Evolutionary conservation across 179 eudicot species (phyloP).

Genomic region (Carnegiea gigantea): DNA sequence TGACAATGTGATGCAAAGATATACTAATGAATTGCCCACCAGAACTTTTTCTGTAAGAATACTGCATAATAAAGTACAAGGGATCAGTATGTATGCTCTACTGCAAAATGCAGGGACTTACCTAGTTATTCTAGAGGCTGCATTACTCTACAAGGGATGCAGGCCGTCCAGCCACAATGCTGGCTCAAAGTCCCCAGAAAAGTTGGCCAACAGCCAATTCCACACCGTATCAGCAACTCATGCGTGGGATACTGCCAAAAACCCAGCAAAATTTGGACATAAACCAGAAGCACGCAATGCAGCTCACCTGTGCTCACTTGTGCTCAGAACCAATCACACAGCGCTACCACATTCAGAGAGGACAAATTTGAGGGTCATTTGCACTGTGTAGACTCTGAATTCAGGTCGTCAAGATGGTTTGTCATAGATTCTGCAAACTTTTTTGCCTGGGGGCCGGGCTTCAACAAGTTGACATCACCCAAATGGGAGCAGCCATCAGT

Average conservation of each 20-base stretch:
- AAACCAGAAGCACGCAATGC: conserved; percentile 5
- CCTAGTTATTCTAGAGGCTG: conserved; percentile 24
- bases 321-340: neutral
- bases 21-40: neutral
- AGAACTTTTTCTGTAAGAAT: neutral
- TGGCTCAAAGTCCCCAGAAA: conserved; percentile 24
- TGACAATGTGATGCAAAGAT: neutral
- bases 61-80: conserved; percentile 15
- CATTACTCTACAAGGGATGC: conserved; percentile 27
- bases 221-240: conserved; percentile 18
- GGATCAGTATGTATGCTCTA: conserved; percentile 21
- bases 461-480: conserved; percentile 73
- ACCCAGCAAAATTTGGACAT: conserved; percentile 1
- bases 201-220: conserved; percentile 10
- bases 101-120: conserved; percentile 12
- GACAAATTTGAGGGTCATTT: conserved; percentile 31
- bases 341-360: neutral
- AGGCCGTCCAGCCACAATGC: conserved; percentile 27
- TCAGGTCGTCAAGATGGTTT: conserved; percentile 52
- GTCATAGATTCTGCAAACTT: conserved; percentile 53
- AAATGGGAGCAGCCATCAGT: conserved; percentile 68
- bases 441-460: conserved; percentile 65
- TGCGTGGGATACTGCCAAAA: neutral
- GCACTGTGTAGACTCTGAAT: conserved; percentile 64
- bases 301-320: neutral